These are phyloP conservation scores for Torrubiellomyces zombiae DNA, from an alignment of 2,329 filamentous ascomycete genomes.

Conservation along the genomic window DNA sequence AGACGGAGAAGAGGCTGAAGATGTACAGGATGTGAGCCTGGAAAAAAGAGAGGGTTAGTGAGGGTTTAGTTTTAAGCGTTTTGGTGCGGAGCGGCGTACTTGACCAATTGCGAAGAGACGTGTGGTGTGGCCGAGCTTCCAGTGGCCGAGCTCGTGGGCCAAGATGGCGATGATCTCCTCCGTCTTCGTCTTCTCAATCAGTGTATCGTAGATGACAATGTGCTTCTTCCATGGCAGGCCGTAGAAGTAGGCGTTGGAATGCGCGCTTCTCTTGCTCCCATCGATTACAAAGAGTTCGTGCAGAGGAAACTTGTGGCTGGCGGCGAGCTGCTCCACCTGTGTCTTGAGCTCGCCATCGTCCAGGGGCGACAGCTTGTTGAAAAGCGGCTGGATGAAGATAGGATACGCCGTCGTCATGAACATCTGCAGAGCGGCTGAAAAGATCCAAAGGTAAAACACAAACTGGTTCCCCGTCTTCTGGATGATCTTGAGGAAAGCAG, in stretches of 20 bases:
- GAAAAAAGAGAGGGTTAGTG: constrained; percentile 4
- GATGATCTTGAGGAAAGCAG: constrained; percentile 84
- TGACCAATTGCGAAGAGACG: constrained; percentile 76
- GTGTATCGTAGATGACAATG: constrained; percentile 96
- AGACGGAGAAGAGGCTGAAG: constrained; percentile 90
- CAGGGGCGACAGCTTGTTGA: constrained; percentile 94
- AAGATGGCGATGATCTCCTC: constrained; percentile 90
- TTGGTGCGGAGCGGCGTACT: constrained; percentile 26
- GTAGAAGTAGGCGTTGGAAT: constrained; percentile 91
- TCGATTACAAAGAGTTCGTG: constrained; percentile 90
- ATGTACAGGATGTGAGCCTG: constrained; percentile 92
- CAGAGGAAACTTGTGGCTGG: constrained; percentile 76
- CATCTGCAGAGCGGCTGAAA: constrained; percentile 75
- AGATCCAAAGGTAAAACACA: constrained; percentile 97
- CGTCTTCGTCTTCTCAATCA: constrained; percentile 86
- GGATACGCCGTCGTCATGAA: constrained; percentile 96
- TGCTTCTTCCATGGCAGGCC: constrained; percentile 99
- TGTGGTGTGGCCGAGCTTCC: constrained; percentile 90
- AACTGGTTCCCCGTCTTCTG: constrained; percentile 86
- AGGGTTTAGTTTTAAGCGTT: background rate
- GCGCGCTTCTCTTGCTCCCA: constrained; percentile 70
- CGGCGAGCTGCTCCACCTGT: constrained; percentile 68
- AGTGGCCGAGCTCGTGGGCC: constrained; percentile 92
- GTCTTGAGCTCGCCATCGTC: constrained; percentile 77
- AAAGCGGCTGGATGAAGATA: constrained; percentile 80